A percentile compares a stretch with the other conserved stretches of the same genome.
Conservation (phyloP, 139 green algal species). For the Diplosphaera chodatii region DNA sequence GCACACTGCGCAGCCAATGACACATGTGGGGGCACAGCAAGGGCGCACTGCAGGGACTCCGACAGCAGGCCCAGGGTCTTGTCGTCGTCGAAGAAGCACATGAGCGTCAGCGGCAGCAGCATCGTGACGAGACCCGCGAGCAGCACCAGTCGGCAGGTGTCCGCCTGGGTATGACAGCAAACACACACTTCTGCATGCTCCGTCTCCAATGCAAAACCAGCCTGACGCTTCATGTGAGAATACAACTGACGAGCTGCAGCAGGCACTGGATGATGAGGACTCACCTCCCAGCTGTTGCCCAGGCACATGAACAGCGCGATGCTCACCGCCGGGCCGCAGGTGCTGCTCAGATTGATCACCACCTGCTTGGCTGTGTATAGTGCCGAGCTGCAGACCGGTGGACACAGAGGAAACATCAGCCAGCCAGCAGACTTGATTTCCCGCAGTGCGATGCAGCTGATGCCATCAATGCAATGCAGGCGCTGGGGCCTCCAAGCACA, state of each 20-base stretch:
- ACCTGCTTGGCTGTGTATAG: constrained; percentile 27
- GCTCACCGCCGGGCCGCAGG: constrained; percentile 23
- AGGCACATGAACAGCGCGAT: constrained; percentile 30
- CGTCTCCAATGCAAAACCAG: too few relatives aligned
- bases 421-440: too few relatives aligned
- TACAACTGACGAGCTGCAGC: not conserved
- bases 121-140: constrained; percentile 23
- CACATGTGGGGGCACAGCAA: too few relatives aligned
- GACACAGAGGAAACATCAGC: too few relatives aligned
- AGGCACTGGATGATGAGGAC: not conserved
- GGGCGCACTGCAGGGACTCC: not conserved
- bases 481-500: not conserved
- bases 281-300: constrained; percentile 34
- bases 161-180: constrained; percentile 7
- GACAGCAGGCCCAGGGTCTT: constrained; percentile 12
- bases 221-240: too few relatives aligned
- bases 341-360: constrained; percentile 11
- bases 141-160: constrained; percentile 33
- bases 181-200: not conserved
- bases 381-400: not conserved
- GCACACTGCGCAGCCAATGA: too few relatives aligned
- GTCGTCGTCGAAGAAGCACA: constrained; percentile 43
- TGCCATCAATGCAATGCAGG: too few relatives aligned
- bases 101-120: constrained; percentile 20
- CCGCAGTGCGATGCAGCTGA: too few relatives aligned